Evolutionary conservation across 306 rosid species (phyloP).

Genomic region (Acacia crassicarpa): DNA sequence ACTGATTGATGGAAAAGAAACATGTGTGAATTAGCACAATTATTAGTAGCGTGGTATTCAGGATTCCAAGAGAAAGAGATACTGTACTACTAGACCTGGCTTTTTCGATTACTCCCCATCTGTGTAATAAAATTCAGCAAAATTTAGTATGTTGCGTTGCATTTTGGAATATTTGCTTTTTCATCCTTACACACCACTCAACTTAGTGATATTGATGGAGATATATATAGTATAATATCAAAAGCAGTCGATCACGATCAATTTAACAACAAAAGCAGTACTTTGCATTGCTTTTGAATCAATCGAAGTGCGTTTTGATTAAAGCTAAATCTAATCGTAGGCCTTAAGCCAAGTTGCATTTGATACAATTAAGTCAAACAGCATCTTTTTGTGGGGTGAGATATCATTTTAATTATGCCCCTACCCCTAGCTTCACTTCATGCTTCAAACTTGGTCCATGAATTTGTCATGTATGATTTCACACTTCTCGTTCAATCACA

Average conservation of each 20-base stretch:
- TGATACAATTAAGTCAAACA: background rate
- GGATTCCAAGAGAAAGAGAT: too few relatives aligned
- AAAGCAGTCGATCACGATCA: background rate
- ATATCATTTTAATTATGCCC: background rate
- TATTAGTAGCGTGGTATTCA: too few relatives aligned
- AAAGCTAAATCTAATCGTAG: background rate
- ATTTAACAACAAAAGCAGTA: background rate
- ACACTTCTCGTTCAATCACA: too few relatives aligned
- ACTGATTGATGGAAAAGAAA: too few relatives aligned
- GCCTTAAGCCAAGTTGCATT: background rate
- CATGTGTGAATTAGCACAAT: too few relatives aligned
- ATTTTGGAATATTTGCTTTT: background rate
- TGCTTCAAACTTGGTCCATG: background rate
- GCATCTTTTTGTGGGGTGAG: background rate
- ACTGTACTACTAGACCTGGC: too few relatives aligned
- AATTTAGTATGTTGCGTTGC: background rate
- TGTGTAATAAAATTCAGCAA: too few relatives aligned
- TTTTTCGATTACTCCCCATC: too few relatives aligned
- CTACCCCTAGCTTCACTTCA: background rate
- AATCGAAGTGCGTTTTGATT: background rate
- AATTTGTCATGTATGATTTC: too few relatives aligned
- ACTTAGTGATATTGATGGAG: background rate
- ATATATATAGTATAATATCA: background rate
- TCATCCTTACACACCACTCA: background rate
- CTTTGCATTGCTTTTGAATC: background rate